These are phyloP conservation scores for Ophiosphaerella korrae DNA, from an alignment of 2,329 filamentous ascomycete genomes.

Conservation along the genomic window DNA sequence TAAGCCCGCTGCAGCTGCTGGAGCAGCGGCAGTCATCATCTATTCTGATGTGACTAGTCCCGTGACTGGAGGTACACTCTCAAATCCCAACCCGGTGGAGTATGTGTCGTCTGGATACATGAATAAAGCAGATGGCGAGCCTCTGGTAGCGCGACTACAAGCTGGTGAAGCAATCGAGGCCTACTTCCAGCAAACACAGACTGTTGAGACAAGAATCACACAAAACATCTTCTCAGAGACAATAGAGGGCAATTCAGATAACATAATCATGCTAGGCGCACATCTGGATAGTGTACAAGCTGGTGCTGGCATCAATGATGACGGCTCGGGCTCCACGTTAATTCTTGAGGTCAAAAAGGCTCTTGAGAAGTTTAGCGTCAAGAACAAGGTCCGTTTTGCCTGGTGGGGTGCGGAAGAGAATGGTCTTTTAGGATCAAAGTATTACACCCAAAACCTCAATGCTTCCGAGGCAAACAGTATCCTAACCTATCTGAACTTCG, in stretches of 20 bases:
- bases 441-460: slow-evolving; percentile 44
- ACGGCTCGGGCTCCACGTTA: slow-evolving; percentile 46
- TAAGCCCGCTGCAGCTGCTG: slow-evolving; percentile 49
- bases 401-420: slow-evolving; percentile 51
- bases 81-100: slow-evolving; percentile 42
- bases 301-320: slow-evolving; percentile 50
- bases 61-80: slow-evolving; percentile 49
- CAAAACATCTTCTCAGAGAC: slow-evolving; percentile 50
- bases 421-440: slow-evolving; percentile 46
- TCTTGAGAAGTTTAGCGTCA: slow-evolving; percentile 46
- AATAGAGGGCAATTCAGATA: slow-evolving; percentile 43
- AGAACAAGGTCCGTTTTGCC: slow-evolving; percentile 50
- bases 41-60: slow-evolving; percentile 47
- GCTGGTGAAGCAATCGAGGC: slow-evolving; percentile 49
- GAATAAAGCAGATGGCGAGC: slow-evolving; percentile 51
- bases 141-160: slow-evolving; percentile 47
- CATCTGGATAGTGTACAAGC: slow-evolving; percentile 47
- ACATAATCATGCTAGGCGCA: slow-evolving; percentile 47
- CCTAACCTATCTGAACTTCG: slow-evolving; percentile 51
- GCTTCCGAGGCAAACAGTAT: slow-evolving; percentile 43
- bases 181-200: slow-evolving; percentile 53
- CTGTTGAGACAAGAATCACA: slow-evolving; percentile 57
- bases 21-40: slow-evolving; percentile 50
- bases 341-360: slow-evolving; percentile 47
- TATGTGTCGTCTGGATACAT: slow-evolving; percentile 50